Conservation (phyloP, 257 asterid genomes). For the Solanum microdontum region DNA sequence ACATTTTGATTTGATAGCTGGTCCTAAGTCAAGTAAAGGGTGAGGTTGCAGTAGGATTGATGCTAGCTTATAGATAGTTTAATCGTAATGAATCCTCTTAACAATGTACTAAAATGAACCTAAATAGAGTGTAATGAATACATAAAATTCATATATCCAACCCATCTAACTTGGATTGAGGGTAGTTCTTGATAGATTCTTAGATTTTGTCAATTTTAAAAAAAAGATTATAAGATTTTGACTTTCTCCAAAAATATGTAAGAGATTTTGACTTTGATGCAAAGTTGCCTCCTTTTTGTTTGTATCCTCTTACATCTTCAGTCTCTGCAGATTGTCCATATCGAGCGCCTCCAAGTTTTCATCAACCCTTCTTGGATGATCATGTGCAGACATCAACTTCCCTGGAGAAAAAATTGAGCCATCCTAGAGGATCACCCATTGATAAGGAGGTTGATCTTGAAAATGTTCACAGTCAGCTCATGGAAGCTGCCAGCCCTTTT, state of each 20-base stretch:
- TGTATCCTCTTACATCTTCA: conserved; percentile 2
- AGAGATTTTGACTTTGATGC: not conserved
- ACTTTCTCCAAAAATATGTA: not conserved
- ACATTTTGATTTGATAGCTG: not conserved
- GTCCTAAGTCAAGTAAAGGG: not conserved
- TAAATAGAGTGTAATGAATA: not conserved
- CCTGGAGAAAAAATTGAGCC: conserved; percentile 7
- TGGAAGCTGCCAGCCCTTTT: conserved; percentile 28
- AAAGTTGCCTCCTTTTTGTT: not conserved
- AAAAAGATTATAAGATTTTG: not conserved
- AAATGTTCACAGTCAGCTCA: conserved; percentile 27
- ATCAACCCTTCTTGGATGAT: conserved; percentile 10
- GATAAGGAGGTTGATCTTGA: conserved; percentile 20
- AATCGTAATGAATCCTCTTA: not conserved
- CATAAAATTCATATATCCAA: not conserved
- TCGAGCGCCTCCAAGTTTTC: conserved; percentile 4
- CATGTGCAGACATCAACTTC: conserved; percentile 13
- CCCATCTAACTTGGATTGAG: not conserved
- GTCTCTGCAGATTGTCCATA: conserved; percentile 26
- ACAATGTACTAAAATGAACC: not conserved
- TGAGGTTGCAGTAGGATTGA: not conserved
- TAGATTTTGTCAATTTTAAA: not conserved
- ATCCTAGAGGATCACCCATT: conserved; percentile 14
- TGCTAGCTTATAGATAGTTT: not conserved
- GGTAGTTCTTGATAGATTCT: not conserved